A percentile compares a stretch with the other conserved stretches of the same genome.
Conservation (phyloP, 768 basidiomycete species). For the Lactifluus rugatus region DNA sequence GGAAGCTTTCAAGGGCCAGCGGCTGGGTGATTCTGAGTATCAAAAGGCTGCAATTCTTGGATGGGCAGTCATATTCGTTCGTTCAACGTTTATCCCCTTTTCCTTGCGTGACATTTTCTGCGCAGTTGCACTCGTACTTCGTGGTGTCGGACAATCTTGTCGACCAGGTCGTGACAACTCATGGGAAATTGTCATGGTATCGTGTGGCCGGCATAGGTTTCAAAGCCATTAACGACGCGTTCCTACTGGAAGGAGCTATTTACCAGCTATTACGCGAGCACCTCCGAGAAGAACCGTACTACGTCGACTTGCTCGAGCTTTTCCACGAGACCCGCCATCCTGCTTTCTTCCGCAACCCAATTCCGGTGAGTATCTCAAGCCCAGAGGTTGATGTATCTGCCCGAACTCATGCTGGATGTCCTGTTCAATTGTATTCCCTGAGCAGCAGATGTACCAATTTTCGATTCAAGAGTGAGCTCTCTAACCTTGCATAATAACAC, state of each 20-base stretch:
- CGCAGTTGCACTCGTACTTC: slow-evolving; percentile 92
- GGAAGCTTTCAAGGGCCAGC: slow-evolving; percentile 69
- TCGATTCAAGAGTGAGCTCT: slow-evolving; percentile 64
- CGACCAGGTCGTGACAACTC: slow-evolving; percentile 85
- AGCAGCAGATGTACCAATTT: slow-evolving; percentile 45
- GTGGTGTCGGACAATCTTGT: slow-evolving; percentile 95
- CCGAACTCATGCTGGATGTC: background rate
- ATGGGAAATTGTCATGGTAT: slow-evolving; percentile 94
- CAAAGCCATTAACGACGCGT: slow-evolving; percentile 91
- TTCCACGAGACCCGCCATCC: slow-evolving; percentile 64
- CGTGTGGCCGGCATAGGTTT: slow-evolving; percentile 54
- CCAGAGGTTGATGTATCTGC: background rate
- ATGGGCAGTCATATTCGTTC: slow-evolving; percentile 90
- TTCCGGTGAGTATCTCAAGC: background rate
- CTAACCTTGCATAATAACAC: background rate
- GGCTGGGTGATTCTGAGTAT: slow-evolving; percentile 75
- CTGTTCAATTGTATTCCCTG: background rate
- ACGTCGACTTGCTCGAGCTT: slow-evolving; percentile 81
- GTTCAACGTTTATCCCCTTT: slow-evolving; percentile 25
- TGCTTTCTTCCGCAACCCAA: slow-evolving; percentile 12
- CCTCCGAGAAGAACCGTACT: slow-evolving; percentile 72
- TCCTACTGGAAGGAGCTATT: slow-evolving; percentile 92
- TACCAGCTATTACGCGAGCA: slow-evolving; percentile 82
- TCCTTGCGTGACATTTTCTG: background rate
- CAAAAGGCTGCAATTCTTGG: slow-evolving; percentile 80